Evolutionary conservation across 805 yeast species (phyloP).

Genomic region (Lipomyces starkeyi): DNA sequence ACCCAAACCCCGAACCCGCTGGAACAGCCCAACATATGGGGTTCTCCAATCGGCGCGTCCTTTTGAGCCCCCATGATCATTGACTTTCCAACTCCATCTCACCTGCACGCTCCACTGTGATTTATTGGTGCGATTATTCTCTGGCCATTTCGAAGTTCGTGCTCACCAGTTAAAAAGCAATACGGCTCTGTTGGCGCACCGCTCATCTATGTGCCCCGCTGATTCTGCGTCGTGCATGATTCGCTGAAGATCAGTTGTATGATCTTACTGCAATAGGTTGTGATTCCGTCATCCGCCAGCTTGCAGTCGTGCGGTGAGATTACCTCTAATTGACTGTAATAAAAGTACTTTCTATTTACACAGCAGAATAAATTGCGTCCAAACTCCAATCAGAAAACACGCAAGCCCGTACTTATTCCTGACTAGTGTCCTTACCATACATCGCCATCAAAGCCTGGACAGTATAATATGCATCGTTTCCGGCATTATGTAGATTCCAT

Average conservation of each 20-base stretch:
- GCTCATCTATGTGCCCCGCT: neutral
- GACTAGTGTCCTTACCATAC: neutral
- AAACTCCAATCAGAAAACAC: neutral
- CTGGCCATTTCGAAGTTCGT: neutral
- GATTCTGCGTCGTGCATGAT: no score
- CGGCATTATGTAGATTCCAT: constrained; percentile 36
- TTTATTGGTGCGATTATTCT: neutral
- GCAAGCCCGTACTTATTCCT: neutral
- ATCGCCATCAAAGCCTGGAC: constrained; percentile 24
- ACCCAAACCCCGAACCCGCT: neutral
- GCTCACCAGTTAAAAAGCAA: neutral
- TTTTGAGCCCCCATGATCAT: neutral
- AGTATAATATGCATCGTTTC: constrained; percentile 36
- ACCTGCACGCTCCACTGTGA: neutral
- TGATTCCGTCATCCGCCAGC: no score
- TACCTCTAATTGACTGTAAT: no score
- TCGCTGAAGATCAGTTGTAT: no score
- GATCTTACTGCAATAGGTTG: no score
- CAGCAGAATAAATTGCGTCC: neutral
- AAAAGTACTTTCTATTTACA: neutral
- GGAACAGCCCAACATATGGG: no score
- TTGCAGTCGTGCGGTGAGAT: no score
- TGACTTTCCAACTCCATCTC: neutral
- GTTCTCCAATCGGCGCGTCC: neutral
- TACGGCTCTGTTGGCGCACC: neutral